A percentile compares a stretch with the other conserved stretches of the same genome.
Evolutionary conservation across 176 grass and related monocot species (phyloP).

Genomic region (Puccinellia tenuiflora): DNA sequence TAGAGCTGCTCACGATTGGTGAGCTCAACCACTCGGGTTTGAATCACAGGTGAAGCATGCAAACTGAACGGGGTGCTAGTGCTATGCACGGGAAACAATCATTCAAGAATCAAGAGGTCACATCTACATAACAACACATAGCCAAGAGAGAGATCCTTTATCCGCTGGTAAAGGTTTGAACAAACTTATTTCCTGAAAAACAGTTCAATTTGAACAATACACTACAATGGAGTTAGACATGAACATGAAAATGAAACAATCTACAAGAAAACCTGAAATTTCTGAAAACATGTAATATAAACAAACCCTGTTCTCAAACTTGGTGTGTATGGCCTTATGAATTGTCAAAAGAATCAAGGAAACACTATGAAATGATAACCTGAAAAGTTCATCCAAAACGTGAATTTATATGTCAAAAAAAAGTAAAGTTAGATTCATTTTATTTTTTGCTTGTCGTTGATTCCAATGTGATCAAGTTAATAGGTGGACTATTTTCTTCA

Average conservation of each 20-base stretch:
- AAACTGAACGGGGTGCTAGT: too few relatives aligned
- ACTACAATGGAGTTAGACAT: neutral
- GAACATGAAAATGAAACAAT: neutral
- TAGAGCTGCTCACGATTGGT: too few relatives aligned
- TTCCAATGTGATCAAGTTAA: neutral
- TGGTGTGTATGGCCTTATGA: neutral
- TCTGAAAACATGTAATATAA: neutral
- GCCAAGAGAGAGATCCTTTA: too few relatives aligned
- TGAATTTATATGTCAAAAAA: neutral
- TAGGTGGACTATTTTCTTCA: neutral
- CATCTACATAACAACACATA: too few relatives aligned
- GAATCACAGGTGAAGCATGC: too few relatives aligned
- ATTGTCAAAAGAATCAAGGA: neutral
- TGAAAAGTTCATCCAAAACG: neutral
- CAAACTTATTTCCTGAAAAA: neutral
- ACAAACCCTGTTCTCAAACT: rapidly evolving
- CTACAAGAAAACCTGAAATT: neutral
- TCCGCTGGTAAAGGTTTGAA: too few relatives aligned
- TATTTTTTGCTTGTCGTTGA: neutral
- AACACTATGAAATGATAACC: neutral
- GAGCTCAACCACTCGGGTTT: too few relatives aligned
- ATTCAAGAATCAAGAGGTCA: too few relatives aligned
- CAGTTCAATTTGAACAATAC: too few relatives aligned
- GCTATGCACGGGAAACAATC: too few relatives aligned
- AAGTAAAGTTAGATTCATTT: neutral